Base-by-base conservation (phyloP, 2,329 filamentous ascomycete genomes). In the Podosphaera xanthii region DNA sequence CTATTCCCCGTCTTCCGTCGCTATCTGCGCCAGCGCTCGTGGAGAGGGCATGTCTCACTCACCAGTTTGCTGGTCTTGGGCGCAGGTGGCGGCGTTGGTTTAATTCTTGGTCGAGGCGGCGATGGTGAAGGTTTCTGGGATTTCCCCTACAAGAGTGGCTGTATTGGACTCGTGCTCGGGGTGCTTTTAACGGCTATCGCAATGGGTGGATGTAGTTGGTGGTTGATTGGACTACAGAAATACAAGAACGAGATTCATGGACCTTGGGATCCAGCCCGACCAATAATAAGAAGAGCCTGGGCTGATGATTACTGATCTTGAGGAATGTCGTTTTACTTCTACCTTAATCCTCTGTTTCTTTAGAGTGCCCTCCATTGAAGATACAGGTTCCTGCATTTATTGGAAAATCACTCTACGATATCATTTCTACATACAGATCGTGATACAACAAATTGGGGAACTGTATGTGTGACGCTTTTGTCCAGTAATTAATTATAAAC, bases 181-280 rank as follows among this genome's bases (percentile, higher is more conserved):
- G 79, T 82, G n/a, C 67, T 91, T 8, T 75, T 88, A 31, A 84
- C 86, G 0, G 81, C 83, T 3, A 70, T 95, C 59, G 83, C 82
- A 1, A 94, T 96, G 81, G 92, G 91, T 1, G 84, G 89, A 10
- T 96, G 90, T 70, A 94, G 88, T 69, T 97, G 90, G 91, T 97
- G 92, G 90, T 73, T 98, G 63, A 97, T 98, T 67, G 87, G 89
- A 7, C 71, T 98, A 70, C 92, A 98, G 72, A 91, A 94, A 73
- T 98, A 97, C 72, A 98, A 98, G 76, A 97, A 97, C 70, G 92
- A 97, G 72, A 96, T 98, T 64, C 87, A 90, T 68, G 92, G 92
- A 50, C 92, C 92, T 0, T 98, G 92, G 92, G 92, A 98, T 73
- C 90, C 91, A 30, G 92, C 92, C 5, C 78, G 90, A 68, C 92